These are phyloP conservation scores for Fraxinus latifolia DNA, from an alignment of 305 asterid species.

Conservation along the genomic window DNA sequence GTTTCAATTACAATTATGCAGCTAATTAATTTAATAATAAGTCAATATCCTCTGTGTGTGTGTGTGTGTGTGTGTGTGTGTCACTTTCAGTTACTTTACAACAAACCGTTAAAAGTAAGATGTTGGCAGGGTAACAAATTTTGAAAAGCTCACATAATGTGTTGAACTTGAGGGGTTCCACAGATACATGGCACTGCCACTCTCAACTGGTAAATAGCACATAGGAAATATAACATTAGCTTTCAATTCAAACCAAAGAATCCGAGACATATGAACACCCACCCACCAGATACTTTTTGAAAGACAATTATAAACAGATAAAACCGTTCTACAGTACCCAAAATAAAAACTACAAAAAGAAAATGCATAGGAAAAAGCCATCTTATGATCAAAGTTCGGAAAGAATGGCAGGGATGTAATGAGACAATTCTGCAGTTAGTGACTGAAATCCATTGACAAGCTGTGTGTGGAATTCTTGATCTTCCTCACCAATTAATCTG, in stretches of 20 bases:
- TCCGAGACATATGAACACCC: not conserved
- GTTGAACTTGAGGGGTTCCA: not conserved
- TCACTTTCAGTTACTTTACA: not conserved
- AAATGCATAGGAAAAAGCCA: not conserved
- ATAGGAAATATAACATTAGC: not conserved
- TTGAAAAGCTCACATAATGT: not conserved
- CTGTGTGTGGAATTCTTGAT: conserved; percentile 96
- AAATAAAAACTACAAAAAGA: conserved; percentile 4
- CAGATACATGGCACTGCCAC: not conserved
- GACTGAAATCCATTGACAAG: conserved; percentile 98
- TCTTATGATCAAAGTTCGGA: conserved; percentile 66
- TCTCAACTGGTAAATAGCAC: not conserved
- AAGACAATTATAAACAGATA: conserved; percentile 9
- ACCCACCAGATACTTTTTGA: not conserved
- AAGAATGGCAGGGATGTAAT: conserved; percentile 98
- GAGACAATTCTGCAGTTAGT: conserved; percentile 95
- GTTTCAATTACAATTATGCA: not conserved
- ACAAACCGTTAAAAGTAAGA: not conserved
- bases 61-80: not conserved
- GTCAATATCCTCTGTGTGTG: not conserved
- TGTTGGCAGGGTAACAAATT: not conserved
- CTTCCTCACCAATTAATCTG: conserved; percentile 92
- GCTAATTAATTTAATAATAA: not conserved
- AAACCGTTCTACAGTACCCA: not conserved
- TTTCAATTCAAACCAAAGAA: not conserved